Evolutionary conservation across 371 early-diverging fungal genomes (phyloP).

Genomic region (Zychaea mexicana): DNA sequence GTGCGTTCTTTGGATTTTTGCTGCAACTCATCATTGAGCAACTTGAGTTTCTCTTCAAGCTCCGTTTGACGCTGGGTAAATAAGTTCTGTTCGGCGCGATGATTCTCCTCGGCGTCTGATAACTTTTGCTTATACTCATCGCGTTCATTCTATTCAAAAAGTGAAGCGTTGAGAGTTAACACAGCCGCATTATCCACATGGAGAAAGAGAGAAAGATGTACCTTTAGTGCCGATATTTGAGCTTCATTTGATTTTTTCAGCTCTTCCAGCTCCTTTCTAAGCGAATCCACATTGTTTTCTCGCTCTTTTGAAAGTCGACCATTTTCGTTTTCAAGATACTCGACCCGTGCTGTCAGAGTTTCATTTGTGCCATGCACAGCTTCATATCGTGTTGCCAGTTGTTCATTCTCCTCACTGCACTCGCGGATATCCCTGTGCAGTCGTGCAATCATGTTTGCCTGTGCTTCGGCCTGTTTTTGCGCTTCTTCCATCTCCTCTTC

Average conservation of each 20-base stretch:
- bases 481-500: conserved; percentile 68
- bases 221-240: neutral
- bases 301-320: neutral
- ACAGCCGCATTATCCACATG: neutral
- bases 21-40: neutral
- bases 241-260: neutral
- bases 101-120: neutral
- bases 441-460: conserved; percentile 44
- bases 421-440: conserved; percentile 55
- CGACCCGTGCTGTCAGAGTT: conserved; percentile 52
- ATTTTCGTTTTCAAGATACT: conserved; percentile 41
- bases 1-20: neutral
- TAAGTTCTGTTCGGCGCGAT: neutral
- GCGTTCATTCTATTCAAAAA: neutral
- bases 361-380: conserved; percentile 30
- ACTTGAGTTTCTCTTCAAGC: neutral
- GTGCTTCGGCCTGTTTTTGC: conserved; percentile 62
- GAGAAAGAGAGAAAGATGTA: neutral
- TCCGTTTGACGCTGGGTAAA: neutral
- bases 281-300: neutral
- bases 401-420: conserved; percentile 38
- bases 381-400: conserved; percentile 56
- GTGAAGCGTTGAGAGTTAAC: neutral
- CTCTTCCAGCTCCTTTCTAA: neutral
- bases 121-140: neutral